A percentile compares a stretch with the other conserved stretches of the same genome.
Conservation (phyloP, 331 rosid species). For the Erythrophleum ivorense region DNA sequence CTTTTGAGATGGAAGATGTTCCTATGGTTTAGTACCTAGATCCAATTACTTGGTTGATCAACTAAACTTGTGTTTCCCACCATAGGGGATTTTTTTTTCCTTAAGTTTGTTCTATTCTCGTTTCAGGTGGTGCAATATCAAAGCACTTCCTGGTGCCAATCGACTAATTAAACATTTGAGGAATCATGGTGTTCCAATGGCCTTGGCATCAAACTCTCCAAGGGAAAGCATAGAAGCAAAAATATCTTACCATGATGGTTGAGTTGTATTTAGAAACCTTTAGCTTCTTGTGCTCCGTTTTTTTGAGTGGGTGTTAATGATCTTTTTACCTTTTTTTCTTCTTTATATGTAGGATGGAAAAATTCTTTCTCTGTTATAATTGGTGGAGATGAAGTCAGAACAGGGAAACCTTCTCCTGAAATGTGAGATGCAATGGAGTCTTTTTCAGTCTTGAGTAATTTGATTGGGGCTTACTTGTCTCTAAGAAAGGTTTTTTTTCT, state of each 20-base stretch:
- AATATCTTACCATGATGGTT: slow-evolving; percentile 83
- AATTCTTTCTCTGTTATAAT: slow-evolving; percentile 71
- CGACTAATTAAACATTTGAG: slow-evolving; percentile 83
- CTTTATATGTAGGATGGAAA: slow-evolving; percentile 76
- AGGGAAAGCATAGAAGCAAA: slow-evolving; percentile 74
- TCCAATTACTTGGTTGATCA: slow-evolving; percentile 18
- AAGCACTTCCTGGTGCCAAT: slow-evolving; percentile 86
- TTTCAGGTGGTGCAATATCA: slow-evolving; percentile 82
- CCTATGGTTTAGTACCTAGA: not conserved
- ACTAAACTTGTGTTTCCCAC: slow-evolving; percentile 21
- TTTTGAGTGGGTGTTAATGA: not conserved
- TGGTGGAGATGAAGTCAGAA: slow-evolving; percentile 84
- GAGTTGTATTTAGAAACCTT: slow-evolving; percentile 38
- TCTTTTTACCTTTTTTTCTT: slow-evolving; percentile 31
- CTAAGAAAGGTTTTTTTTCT: slow-evolving; percentile 11
- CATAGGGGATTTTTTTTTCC: slow-evolving; percentile 24
- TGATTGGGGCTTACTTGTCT: slow-evolving; percentile 20
- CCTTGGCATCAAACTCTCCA: slow-evolving; percentile 88
- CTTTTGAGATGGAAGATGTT: not conserved
- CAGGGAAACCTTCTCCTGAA: slow-evolving; percentile 87
- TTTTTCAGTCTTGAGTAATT: slow-evolving; percentile 19
- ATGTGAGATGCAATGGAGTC: slow-evolving; percentile 59
- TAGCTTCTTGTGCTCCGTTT: slow-evolving; percentile 21
- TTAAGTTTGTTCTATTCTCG: slow-evolving; percentile 33
- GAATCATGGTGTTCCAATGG: slow-evolving; percentile 71